phyloP scores from a whole-genome alignment of 805 yeast species.

The Lipomyces starkeyi region DNA sequence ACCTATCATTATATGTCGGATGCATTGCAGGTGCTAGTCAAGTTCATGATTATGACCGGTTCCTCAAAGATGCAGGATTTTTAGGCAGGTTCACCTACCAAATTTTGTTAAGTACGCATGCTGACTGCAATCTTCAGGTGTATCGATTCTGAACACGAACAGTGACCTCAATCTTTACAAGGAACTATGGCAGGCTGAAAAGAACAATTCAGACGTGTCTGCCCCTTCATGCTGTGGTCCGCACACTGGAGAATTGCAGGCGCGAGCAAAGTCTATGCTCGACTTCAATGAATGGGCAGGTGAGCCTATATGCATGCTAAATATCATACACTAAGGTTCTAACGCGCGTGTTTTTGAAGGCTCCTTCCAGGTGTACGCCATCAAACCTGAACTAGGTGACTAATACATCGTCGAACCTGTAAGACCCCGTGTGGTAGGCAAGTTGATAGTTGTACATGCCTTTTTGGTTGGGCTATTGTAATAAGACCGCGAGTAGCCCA shows the following conservation, averaged over 20 bases:
- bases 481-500: no score
- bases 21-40: constrained; percentile 14
- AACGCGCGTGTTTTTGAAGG: neutral
- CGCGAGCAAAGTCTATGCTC: neutral
- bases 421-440: no score
- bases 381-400: neutral
- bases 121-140: constrained; percentile 9
- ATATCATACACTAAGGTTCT: neutral
- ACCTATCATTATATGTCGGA: constrained; percentile 7
- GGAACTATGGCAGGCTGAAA: neutral
- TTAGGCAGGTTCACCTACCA: neutral
- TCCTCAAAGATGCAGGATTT: constrained; percentile 3
- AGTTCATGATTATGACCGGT: constrained; percentile 2
- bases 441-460: no score
- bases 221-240: neutral
- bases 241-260: neutral
- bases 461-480: no score
- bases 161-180: constrained; percentile 9
- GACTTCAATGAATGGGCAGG: constrained; percentile 14
- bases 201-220: no score
- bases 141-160: neutral
- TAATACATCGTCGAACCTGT: no score
- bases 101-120: neutral
- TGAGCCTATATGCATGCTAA: neutral
- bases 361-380: constrained; percentile 8